phyloP scores from a whole-genome alignment of 257 asterid species.

The Nicotiana attenuata region DNA sequence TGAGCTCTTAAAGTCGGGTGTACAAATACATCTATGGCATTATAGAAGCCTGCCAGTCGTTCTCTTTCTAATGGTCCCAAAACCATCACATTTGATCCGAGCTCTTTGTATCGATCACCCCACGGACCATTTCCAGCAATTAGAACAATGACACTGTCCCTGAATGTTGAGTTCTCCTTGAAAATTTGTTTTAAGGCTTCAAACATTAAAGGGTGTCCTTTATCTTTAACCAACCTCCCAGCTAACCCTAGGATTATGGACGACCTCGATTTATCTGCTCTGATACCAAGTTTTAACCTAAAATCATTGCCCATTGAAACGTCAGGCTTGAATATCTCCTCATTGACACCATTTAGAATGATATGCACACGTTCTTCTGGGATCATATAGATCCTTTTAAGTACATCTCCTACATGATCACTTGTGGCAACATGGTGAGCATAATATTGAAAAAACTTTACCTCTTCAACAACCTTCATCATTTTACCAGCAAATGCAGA shows the following conservation, averaged over 20 bases:
- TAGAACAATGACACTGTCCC: slow-evolving; percentile 34
- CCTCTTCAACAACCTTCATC: slow-evolving; percentile 55
- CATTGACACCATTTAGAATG: slow-evolving; percentile 19
- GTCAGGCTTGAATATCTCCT: background rate
- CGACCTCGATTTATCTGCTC: slow-evolving; percentile 15
- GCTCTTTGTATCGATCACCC: slow-evolving; percentile 51
- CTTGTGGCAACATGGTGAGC: slow-evolving; percentile 76
- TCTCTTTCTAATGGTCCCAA: slow-evolving; percentile 48
- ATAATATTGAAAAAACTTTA: slow-evolving; percentile 45
- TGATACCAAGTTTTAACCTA: slow-evolving; percentile 8
- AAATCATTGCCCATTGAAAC: slow-evolving; percentile 5
- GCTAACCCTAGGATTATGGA: slow-evolving; percentile 47
- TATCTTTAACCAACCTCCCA: slow-evolving; percentile 72
- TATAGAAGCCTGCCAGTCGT: slow-evolving; percentile 48
- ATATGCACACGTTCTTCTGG: slow-evolving; percentile 62
- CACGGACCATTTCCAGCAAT: slow-evolving; percentile 82
- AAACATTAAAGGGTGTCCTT: slow-evolving; percentile 60
- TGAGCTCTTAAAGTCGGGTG: slow-evolving; percentile 74
- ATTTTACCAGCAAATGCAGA: slow-evolving; percentile 24
- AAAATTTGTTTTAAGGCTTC: slow-evolving; percentile 55
- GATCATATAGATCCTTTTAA: slow-evolving; percentile 58
- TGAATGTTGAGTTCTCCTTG: slow-evolving; percentile 31
- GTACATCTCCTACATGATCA: slow-evolving; percentile 58
- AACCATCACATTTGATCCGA: slow-evolving; percentile 41
- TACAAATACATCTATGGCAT: slow-evolving; percentile 43